A percentile compares a stretch with the other conserved stretches of the same genome.
Evolutionary conservation across 371 early-diverging fungal genomes (phyloP).

Genomic region (Rhizoclosmatium hyalinum): DNA sequence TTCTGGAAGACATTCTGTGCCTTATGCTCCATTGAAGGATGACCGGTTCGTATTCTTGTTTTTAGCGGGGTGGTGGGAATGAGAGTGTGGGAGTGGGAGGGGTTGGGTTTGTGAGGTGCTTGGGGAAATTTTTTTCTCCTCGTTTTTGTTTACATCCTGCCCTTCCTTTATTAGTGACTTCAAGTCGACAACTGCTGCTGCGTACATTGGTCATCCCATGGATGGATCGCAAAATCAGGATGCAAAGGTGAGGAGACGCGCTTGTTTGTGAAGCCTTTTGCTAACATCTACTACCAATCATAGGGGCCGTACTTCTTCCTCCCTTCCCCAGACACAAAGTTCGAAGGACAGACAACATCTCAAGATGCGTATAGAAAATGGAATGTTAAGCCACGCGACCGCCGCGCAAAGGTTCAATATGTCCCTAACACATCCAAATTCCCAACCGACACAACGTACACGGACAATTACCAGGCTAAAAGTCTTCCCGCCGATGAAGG

Average conservation of each 20-base stretch:
- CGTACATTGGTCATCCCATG: constrained; percentile 45
- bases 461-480: constrained; percentile 42
- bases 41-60: constrained; percentile 35
- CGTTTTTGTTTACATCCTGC: not conserved
- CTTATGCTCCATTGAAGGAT: constrained; percentile 30
- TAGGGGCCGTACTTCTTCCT: constrained; percentile 24
- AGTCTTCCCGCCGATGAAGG: constrained; percentile 22
- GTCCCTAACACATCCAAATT: constrained; percentile 38
- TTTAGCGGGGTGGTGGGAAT: not conserved
- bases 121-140: not conserved
- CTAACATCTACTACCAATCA: not conserved
- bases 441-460: constrained; percentile 33
- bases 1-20: constrained; percentile 25
- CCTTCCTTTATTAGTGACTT: constrained; percentile 43
- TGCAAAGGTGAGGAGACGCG: no score
- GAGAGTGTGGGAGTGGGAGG: not conserved
- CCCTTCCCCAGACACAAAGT: constrained; percentile 33
- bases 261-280: not conserved
- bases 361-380: constrained; percentile 48
- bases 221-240: not conserved
- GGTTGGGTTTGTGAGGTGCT: not conserved
- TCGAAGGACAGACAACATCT: constrained; percentile 47
- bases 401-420: constrained; percentile 38
- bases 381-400: constrained; percentile 39
- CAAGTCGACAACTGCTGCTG: constrained; percentile 45